Evolutionary conservation across 495 filamentous ascomycete genomes (phyloP).

Genomic region (Penicillium coprophilum): DNA sequence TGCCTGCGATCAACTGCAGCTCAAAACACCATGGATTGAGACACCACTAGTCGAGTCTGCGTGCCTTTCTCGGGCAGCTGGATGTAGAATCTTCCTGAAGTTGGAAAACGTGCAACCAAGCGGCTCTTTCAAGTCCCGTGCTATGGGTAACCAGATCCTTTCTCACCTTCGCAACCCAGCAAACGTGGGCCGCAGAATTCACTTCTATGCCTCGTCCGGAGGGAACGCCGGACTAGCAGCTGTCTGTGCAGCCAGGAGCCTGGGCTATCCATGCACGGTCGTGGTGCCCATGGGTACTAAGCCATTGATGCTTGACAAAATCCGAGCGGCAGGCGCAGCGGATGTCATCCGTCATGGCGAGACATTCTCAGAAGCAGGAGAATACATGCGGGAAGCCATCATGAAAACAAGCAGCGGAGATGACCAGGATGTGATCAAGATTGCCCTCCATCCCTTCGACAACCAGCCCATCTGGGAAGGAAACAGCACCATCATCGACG

Average conservation of each 20-base stretch:
- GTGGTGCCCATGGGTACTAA: conserved; percentile 72
- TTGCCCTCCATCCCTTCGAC: conserved; percentile 80
- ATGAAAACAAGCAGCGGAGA: conserved; percentile 44
- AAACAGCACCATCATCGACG: conserved; percentile 68
- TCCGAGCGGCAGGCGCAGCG: conserved; percentile 64
- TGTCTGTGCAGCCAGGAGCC: conserved; percentile 68
- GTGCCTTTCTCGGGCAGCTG: conserved; percentile 66
- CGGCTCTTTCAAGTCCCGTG: conserved; percentile 93
- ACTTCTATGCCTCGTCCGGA: conserved; percentile 86
- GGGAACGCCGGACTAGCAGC: conserved; percentile 94
- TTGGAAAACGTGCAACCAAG: conserved; percentile 91
- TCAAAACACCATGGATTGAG: conserved; percentile 62
- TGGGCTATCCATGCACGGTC: conserved; percentile 76
- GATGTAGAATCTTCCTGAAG: conserved; percentile 85
- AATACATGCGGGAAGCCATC: conserved; percentile 61
- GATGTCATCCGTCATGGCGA: conserved; percentile 70
- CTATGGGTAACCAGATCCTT: conserved; percentile 78
- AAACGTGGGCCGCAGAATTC: conserved; percentile 43
- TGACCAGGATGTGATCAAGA: conserved; percentile 65
- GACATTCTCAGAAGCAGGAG: conserved; percentile 77
- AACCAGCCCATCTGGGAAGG: conserved; percentile 84
- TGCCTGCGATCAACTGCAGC: conserved; percentile 35
- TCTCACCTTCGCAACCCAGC: conserved; percentile 50
- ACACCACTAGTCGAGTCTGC: conserved; percentile 71
- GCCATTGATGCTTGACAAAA: conserved; percentile 69